Conservation (phyloP, 2,329 filamentous ascomycete species). For the Scopulariopsis brevicaulis region DNA sequence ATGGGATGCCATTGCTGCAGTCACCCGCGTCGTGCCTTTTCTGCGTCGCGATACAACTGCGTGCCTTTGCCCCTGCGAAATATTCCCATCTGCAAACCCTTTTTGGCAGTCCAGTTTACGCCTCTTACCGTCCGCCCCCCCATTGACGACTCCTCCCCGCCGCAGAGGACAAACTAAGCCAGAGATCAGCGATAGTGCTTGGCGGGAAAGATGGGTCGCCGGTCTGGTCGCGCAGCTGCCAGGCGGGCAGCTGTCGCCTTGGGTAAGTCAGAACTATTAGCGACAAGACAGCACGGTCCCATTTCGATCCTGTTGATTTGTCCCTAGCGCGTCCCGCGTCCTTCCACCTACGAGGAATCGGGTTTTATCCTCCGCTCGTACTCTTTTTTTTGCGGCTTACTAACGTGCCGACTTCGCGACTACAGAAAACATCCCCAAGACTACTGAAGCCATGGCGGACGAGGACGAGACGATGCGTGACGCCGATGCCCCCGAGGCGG, state of each 20-base stretch:
- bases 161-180: background rate
- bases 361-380: constrained; percentile 1
- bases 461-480: constrained; percentile 28
- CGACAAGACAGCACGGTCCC: background rate
- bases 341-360: background rate
- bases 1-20: background rate
- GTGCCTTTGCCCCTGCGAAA: background rate
- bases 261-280: constrained; percentile 24
- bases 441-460: constrained; percentile 22
- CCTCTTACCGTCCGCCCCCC: background rate
- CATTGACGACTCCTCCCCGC: background rate
- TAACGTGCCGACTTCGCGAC: constrained; percentile 15
- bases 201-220: constrained; percentile 20
- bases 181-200: background rate
- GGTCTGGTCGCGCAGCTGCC: constrained; percentile 40
- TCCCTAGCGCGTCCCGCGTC: background rate
- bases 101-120: background rate
- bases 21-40: background rate
- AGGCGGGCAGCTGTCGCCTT: constrained; percentile 41
- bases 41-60: background rate
- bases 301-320: background rate
- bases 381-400: background rate
- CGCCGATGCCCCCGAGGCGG: constrained; percentile 13
- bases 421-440: constrained; percentile 28
- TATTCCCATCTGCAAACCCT: background rate